Evolutionary conservation across 129 eudicot species (phyloP).

Genomic region (Lactuca sativa): DNA sequence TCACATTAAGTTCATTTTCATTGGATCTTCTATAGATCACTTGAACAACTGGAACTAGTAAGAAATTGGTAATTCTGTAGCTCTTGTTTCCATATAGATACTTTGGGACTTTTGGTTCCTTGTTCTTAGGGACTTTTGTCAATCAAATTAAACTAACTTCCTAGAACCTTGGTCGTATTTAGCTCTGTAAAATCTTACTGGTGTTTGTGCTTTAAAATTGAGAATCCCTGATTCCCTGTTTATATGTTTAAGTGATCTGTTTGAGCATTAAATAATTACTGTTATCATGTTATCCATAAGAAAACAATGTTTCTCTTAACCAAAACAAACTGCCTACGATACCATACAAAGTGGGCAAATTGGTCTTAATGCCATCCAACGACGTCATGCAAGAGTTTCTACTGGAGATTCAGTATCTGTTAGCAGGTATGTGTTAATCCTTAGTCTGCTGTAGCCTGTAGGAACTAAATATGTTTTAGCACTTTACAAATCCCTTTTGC

Average conservation of each 20-base stretch:
- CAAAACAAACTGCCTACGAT: conserved; percentile 54
- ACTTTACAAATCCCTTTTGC: background rate
- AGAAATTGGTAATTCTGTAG: conserved; percentile 2
- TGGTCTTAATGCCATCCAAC: conserved; percentile 83
- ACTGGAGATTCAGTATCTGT: conserved; percentile 66
- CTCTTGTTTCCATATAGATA: background rate
- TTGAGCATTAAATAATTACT: conserved; percentile 1
- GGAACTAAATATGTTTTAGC: conserved; percentile 6
- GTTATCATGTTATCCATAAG: conserved; percentile 15
- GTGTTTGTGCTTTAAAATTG: background rate
- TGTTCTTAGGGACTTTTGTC: background rate
- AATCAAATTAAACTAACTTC: background rate
- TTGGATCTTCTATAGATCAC: conserved; percentile 7
- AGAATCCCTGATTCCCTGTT: background rate
- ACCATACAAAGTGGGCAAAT: conserved; percentile 58
- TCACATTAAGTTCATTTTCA: background rate
- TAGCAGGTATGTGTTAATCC: conserved; percentile 49
- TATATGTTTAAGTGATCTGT: conserved; percentile 15
- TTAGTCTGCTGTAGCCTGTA: conserved; percentile 2
- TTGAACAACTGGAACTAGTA: background rate
- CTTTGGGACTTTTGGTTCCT: background rate
- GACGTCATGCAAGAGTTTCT: conserved; percentile 85
- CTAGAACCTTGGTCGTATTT: background rate
- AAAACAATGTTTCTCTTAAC: conserved; percentile 48
- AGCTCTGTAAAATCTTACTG: background rate